Evolutionary conservation across 805 yeast genomes (phyloP).

Genomic region (Ascoidea rubescens): DNA sequence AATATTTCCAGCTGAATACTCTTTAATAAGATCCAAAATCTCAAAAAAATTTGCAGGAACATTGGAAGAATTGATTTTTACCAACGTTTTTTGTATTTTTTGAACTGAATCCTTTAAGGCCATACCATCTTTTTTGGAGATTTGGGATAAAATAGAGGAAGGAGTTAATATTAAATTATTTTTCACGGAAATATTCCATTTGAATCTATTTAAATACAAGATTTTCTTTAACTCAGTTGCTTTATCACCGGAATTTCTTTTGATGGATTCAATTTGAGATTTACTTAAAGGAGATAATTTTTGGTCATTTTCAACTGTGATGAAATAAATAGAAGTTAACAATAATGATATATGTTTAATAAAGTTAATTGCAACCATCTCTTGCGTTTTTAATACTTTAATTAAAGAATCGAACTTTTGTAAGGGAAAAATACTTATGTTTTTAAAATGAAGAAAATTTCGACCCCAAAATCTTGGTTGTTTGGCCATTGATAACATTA

Average conservation of each 20-base stretch:
- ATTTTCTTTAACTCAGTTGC: not conserved
- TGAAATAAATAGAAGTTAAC: not conserved
- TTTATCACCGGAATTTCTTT: not conserved
- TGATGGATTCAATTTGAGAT: no score
- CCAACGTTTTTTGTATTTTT: slow-evolving; percentile 1
- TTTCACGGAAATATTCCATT: not conserved
- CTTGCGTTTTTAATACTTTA: no score
- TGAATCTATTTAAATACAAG: not conserved
- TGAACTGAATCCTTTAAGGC: not conserved
- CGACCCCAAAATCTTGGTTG: slow-evolving; percentile 31
- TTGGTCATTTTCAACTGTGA: not conserved
- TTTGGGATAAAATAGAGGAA: not conserved
- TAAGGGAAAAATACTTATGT: not conserved
- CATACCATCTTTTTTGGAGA: not conserved
- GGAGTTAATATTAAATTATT: not conserved
- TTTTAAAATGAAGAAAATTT: no score
- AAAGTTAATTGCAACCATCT: no score
- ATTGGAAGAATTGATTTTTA: not conserved
- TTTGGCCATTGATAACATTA: slow-evolving; percentile 33
- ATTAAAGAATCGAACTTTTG: not conserved
- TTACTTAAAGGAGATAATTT: no score
- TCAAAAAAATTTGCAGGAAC: slow-evolving; percentile 21
- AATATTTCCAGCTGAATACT: slow-evolving; percentile 42
- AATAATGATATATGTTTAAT: not conserved
- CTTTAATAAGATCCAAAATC: slow-evolving; percentile 32